Base-by-base conservation (phyloP, 257 asterid genomes). In the Salvia hispanica region DNA sequence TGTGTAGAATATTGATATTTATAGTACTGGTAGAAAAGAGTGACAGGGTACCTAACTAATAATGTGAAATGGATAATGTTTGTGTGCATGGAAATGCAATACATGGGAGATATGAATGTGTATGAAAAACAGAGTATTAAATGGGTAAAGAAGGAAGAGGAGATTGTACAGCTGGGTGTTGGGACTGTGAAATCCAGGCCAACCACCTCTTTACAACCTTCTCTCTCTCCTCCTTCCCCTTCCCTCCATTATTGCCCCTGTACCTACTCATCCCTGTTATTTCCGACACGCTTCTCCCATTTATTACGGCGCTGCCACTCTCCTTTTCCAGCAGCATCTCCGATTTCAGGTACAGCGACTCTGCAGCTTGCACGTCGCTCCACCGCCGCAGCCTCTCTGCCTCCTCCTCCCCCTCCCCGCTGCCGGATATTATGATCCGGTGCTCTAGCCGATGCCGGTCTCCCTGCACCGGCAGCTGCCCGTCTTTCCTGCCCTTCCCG, bases 261-360 rank as follows among this genome's bases (percentile, higher is more conserved):
- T 70, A 86, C 90, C 97, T 86, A 81, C 90, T 81, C 82, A 91
- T 14, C 33, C 92, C 96, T 68, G 90, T 87, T 61, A 89, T 85
- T 62, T 92, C 98, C 55, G 98, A 92, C 89, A 87, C 85, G 10
- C 98, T 84, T 83, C 96, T 84, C 71, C 48, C 89, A 66, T 81
- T 83, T 15, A 81, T 85, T 81, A 78, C 86, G 3, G 71, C 69
- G 31, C 78, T 82, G 85, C 90, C 88, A 67, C 81, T 73, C 53
- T 62, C 54, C 33, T 40, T 36, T 15, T 9, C 66, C 46, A 72
- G 28, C 39, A 77, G 44, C 84, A 70, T 71, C 59, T 64, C 86
- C 66, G 71, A 65, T 5, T 76, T 39, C 46, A 89, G 55, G 48
- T 79, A 89, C 57, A 91, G 61, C 16, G 76, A 66, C 46, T 89